Conservation (phyloP, 106 monocot species). For the Apostasia ramifera region DNA sequence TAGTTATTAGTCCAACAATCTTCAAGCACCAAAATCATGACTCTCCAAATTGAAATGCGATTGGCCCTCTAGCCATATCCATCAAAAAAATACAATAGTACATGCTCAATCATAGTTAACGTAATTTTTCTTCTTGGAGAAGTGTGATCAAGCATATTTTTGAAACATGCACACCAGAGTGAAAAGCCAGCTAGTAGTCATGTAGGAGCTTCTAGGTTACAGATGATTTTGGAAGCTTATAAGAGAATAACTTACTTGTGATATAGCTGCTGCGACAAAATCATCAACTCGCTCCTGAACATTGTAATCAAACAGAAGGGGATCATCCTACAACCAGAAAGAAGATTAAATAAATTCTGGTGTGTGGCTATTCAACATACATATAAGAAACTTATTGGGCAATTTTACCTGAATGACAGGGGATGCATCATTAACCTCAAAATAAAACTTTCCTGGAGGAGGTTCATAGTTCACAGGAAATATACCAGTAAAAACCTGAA, state of each 20-base stretch:
- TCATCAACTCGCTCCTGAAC: slow-evolving; percentile 92
- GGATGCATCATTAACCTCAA: slow-evolving; percentile 76
- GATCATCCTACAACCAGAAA: slow-evolving; percentile 69
- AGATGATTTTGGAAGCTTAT: too few relatives aligned
- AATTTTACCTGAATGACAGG: slow-evolving; percentile 75
- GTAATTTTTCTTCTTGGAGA: too few relatives aligned
- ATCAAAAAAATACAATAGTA: too few relatives aligned
- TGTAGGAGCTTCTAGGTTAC: too few relatives aligned
- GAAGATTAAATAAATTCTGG: slow-evolving; percentile 3
- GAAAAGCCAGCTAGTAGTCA: too few relatives aligned
- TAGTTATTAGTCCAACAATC: too few relatives aligned
- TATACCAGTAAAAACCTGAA: slow-evolving; percentile 85
- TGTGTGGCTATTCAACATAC: slow-evolving; percentile 2
- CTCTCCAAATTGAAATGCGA: too few relatives aligned
- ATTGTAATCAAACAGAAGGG: slow-evolving; percentile 88
- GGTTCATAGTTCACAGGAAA: slow-evolving; percentile 91
- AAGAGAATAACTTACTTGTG: slow-evolving; percentile 42
- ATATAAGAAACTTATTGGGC: neutral
- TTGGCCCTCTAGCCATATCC: too few relatives aligned
- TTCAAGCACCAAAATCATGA: too few relatives aligned
- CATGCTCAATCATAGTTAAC: too few relatives aligned
- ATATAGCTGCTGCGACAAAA: slow-evolving; percentile 82
- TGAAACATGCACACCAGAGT: too few relatives aligned
- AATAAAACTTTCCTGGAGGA: slow-evolving; percentile 81
- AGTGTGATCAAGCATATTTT: too few relatives aligned